These are phyloP conservation scores for Lignosus rhinocerotis DNA, from an alignment of 1,284 basidiomycete species.

Conservation along the genomic window DNA sequence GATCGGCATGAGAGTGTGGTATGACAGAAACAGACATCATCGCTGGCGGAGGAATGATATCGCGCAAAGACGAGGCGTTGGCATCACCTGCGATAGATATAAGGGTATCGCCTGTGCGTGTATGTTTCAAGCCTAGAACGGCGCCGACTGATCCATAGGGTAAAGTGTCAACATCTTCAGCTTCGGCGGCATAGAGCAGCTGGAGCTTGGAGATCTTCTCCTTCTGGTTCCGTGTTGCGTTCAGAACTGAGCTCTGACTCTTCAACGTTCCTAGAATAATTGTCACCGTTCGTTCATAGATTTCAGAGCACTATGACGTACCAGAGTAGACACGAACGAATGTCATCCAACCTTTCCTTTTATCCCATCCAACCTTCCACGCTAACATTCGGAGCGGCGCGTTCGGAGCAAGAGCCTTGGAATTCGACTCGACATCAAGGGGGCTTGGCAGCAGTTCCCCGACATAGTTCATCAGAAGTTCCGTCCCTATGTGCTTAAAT, in stretches of 20 bases:
- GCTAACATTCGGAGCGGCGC: slow-evolving; percentile 67
- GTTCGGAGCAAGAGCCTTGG: slow-evolving; percentile 37
- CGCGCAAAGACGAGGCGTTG: slow-evolving; percentile 48
- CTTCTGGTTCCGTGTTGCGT: slow-evolving; percentile 66
- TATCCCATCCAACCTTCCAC: slow-evolving; percentile 91
- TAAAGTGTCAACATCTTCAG: slow-evolving; percentile 80
- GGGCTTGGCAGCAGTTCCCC: slow-evolving; percentile 83
- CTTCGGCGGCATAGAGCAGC: slow-evolving; percentile 77
- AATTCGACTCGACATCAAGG: slow-evolving; percentile 55
- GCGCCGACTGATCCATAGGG: slow-evolving; percentile 86
- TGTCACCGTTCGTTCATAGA: background rate
- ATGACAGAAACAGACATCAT: slow-evolving; percentile 81
- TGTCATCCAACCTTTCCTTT: slow-evolving; percentile 85
- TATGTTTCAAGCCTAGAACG: slow-evolving; percentile 79
- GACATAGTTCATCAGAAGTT: slow-evolving; percentile 79
- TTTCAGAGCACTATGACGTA: slow-evolving; percentile 31
- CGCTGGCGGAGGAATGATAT: slow-evolving; percentile 73
- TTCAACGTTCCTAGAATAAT: slow-evolving; percentile 60
- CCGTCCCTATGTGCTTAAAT: slow-evolving; percentile 79
- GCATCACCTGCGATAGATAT: slow-evolving; percentile 47
- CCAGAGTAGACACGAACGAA: slow-evolving; percentile 90
- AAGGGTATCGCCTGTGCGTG: slow-evolving; percentile 88
- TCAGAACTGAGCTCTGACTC: slow-evolving; percentile 64
- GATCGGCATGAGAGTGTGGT: slow-evolving; percentile 80
- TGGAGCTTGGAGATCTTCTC: slow-evolving; percentile 80